A percentile compares a stretch with the other conserved stretches of the same genome.
phyloP scores from a whole-genome alignment of 305 asterid genomes.

The Fraxinus velutina region DNA sequence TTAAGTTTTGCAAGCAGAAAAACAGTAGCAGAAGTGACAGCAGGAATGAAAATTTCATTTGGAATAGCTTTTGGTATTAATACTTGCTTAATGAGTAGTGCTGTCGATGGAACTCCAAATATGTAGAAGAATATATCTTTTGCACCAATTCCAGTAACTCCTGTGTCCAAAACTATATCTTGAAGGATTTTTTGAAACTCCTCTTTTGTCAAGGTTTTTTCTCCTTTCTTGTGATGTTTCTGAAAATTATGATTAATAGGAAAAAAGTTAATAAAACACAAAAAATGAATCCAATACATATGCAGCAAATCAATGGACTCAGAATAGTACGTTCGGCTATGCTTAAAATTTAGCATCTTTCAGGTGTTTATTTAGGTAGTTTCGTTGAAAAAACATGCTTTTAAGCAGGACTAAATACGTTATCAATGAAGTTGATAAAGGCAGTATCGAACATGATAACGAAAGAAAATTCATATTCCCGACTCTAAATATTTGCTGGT shows the following conservation, averaged over 20 bases:
- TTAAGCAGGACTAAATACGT: no score
- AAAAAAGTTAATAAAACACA: neutral
- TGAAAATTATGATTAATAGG: slow-evolving; percentile 20
- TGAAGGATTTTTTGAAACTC: slow-evolving; percentile 53
- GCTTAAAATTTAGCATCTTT: neutral
- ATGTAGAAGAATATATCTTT: slow-evolving; percentile 60
- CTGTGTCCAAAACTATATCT: slow-evolving; percentile 50
- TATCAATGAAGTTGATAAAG: no score
- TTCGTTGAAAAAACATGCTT: no score
- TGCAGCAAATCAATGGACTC: neutral
- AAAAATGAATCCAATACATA: neutral
- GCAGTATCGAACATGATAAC: no score
- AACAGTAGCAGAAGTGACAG: slow-evolving; percentile 68
- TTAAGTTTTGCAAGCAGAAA: slow-evolving; percentile 67
- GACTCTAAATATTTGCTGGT: neutral
- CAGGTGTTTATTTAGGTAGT: no score
- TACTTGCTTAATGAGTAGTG: slow-evolving; percentile 54
- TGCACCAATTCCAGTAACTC: slow-evolving; percentile 61
- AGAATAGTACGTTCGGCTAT: neutral
- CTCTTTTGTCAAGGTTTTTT: slow-evolving; percentile 42
- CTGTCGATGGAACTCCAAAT: slow-evolving; percentile 55
- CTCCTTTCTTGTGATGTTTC: slow-evolving; percentile 54
- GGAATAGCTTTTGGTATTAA: slow-evolving; percentile 50
- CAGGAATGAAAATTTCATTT: slow-evolving; percentile 63
- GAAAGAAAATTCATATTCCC: no score